Conservation (phyloP, 176 grass and related monocot genomes). For the Phyllostachys edulis region DNA sequence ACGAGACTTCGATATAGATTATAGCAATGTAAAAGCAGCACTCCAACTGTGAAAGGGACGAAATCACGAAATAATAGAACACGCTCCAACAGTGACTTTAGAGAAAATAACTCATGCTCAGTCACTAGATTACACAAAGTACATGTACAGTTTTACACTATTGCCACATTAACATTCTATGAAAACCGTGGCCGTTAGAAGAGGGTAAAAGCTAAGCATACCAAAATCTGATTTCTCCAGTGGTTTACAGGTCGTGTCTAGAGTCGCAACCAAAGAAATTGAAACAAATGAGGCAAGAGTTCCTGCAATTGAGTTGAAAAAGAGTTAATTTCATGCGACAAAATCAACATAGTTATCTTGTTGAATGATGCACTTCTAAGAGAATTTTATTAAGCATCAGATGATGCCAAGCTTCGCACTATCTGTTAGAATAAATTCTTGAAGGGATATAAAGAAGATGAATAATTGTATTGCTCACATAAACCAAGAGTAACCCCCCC, state of each 20-base stretch:
- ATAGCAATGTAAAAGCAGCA: constrained; percentile 25
- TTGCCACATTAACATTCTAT: constrained; percentile 44
- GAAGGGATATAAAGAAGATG: background rate
- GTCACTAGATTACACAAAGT: constrained; percentile 36
- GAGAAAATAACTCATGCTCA: constrained; percentile 38
- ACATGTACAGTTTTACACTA: constrained; percentile 53
- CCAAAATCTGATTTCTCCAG: constrained; percentile 53
- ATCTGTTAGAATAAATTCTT: background rate
- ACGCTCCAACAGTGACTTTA: constrained; percentile 19
- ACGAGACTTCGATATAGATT: background rate
- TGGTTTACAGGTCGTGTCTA: constrained; percentile 53
- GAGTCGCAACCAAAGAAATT: constrained; percentile 35
- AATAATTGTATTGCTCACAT: background rate
- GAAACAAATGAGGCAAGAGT: constrained; percentile 26
- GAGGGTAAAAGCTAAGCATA: constrained; percentile 32
- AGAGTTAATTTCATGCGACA: background rate
- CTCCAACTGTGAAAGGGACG: constrained; percentile 7
- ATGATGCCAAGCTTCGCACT: background rate
- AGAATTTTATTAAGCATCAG: background rate
- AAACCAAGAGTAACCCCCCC: background rate
- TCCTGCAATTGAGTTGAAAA: constrained; percentile 33
- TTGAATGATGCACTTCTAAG: background rate
- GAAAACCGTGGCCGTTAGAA: constrained; percentile 12
- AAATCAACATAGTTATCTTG: background rate
- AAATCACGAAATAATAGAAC: constrained; percentile 10